Base-by-base conservation (phyloP, 352 stramenopile species). In the Pythium brachiatum region DNA sequence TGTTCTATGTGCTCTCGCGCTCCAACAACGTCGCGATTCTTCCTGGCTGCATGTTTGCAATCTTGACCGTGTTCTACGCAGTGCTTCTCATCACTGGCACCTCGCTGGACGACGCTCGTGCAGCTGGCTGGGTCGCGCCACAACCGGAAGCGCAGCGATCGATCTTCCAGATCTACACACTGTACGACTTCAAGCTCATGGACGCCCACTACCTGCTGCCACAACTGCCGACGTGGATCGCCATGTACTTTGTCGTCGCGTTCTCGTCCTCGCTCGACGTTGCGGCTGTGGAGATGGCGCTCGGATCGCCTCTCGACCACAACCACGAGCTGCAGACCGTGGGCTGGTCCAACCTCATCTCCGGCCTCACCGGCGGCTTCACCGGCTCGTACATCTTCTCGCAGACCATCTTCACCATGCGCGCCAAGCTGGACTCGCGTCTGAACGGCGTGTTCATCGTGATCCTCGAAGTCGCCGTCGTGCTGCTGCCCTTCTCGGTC, bases 301-400 rank as follows among this genome's bases (percentile, higher is more conserved):
- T 99, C 23, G 95, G 92, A 32, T 80, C 86, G 50, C 88, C 94
- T 1, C 78, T 99, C 18, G 83, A 99, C 69, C 97, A 98, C 81
- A 98, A 99, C 75, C 76, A 95, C 65, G 97, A 99, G 53, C 74
- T 97, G 16, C 85, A 95, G 57, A 98, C 92, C 27, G 96, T 99
- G 7, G 97, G 97, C 1, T 78, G 98, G 25, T 98, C 89, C 46
- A 99, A 99, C 76, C 75, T 99, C 18, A 68, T 99, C 15, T 98
- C 90, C 26, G 97, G 97, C 6, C 52, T 99, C 36, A 90, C 88
- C 0, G 97, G 97, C 20, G 97, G 97, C 39, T 99, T 99, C 70
- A 99, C 97, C 6, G 97, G 97, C 7, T 98, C 86, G 25, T 99
- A 99, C 75, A 99, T 99, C 67, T 99, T 99, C 73, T 98, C 88